Conservation (phyloP, 202 grass and related monocot genomes). For the Schoenoplectus triqueter region DNA sequence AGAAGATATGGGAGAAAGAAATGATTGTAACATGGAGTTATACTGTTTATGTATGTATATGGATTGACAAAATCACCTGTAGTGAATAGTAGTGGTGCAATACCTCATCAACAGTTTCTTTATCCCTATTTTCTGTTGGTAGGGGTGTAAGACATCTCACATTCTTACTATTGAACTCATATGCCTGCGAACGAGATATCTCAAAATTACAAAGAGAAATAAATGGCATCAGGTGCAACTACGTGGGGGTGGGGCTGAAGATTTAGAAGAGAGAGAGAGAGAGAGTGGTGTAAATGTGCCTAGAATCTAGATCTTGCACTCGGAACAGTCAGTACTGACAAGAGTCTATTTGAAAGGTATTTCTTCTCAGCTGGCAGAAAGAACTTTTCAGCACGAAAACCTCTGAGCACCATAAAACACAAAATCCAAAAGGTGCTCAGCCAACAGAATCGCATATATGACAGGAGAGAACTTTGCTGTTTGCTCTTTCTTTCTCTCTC, state of each 20-base stretch:
- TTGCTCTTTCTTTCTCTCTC: constrained; percentile 24
- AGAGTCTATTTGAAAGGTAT: constrained; percentile 38
- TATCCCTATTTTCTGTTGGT: constrained; percentile 26
- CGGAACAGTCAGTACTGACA: constrained; percentile 31
- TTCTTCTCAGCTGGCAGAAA: constrained; percentile 26
- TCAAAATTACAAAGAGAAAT: constrained; percentile 12
- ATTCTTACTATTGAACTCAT: constrained; percentile 38
- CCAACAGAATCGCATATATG: constrained; percentile 22
- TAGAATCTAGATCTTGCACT: constrained; percentile 19
- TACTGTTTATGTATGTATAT: constrained; percentile 35
- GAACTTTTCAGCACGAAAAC: constrained; percentile 45
- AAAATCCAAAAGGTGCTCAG: constrained; percentile 34
- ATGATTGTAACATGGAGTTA: constrained; percentile 38
- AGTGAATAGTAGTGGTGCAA: constrained; percentile 37
- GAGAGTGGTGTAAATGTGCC: neutral
- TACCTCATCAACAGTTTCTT: constrained; percentile 34
- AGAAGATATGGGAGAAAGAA: neutral
- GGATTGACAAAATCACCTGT: constrained; percentile 24
- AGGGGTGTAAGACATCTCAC: neutral
- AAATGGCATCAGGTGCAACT: constrained; percentile 22
- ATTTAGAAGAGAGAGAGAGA: constrained; percentile 6
- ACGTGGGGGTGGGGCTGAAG: neutral
- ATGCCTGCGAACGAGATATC: constrained; percentile 32
- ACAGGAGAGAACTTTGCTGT: constrained; percentile 32
- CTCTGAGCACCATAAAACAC: constrained; percentile 42